Conservation (phyloP, 1,139 yeast species). For the Eremothecium coryli region DNA sequence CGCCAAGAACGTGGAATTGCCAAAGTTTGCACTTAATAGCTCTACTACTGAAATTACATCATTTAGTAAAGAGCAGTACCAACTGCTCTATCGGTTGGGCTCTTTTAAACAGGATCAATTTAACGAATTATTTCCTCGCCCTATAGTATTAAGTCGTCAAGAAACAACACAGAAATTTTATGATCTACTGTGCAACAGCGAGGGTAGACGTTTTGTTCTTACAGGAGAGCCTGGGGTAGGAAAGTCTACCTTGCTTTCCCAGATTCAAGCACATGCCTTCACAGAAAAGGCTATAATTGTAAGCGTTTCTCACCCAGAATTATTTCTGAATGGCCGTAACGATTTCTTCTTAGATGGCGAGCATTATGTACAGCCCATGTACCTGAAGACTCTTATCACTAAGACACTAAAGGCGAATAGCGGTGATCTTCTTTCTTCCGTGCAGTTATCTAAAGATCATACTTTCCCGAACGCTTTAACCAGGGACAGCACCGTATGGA, state of each 20-base stretch:
- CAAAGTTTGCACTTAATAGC: constrained; percentile 16
- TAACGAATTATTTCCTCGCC: constrained; percentile 51
- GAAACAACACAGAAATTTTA: constrained; percentile 22
- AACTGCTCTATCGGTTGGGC: constrained; percentile 35
- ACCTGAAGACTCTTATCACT: constrained; percentile 49
- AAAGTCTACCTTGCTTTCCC: constrained; percentile 65
- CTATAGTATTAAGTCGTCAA: constrained; percentile 45
- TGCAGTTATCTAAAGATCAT: constrained; percentile 43
- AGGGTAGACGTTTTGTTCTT: constrained; percentile 45
- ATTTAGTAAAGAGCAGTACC: constrained; percentile 21
- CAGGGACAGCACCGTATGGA: constrained; percentile 20
- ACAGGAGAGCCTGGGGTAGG: constrained; percentile 75
- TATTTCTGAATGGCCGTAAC: constrained; percentile 59
- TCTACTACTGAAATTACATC: constrained; percentile 17
- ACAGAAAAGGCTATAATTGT: constrained; percentile 46
- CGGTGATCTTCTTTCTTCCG: constrained; percentile 38
- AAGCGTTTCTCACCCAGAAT: constrained; percentile 57
- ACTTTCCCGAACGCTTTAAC: constrained; percentile 27
- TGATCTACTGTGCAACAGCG: constrained; percentile 25
- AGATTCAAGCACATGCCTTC: constrained; percentile 54
- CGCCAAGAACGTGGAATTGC: constrained; percentile 21
- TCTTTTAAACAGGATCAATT: constrained; percentile 56
- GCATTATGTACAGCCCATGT: constrained; percentile 74
- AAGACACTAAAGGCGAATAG: constrained; percentile 50
- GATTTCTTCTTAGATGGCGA: constrained; percentile 54